phyloP scores from a whole-genome alignment of 108 stramenopile species.

The Discostella stelligeroides region DNA sequence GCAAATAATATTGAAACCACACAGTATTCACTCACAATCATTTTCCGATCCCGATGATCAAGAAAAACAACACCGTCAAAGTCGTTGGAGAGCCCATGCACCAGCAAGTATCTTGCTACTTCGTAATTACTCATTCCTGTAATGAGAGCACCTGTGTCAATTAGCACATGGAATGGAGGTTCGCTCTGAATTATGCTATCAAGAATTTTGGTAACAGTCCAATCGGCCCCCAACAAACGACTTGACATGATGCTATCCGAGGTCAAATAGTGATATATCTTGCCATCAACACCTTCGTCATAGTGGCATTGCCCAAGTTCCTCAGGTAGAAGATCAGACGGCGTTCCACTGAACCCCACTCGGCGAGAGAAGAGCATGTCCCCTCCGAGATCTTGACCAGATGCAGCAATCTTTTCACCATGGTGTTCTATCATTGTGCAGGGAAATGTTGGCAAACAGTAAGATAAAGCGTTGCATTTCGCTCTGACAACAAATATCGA shows the following conservation, averaged over 20 bases:
- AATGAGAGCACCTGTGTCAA: conserved; percentile 96
- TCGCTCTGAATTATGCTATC: conserved; percentile 78
- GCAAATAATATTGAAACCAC: not conserved
- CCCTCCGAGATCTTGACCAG: conserved; percentile 98
- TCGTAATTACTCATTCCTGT: conserved; percentile 96
- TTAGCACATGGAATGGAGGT: conserved; percentile 89
- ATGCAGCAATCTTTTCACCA: conserved; percentile 94
- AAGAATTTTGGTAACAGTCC: conserved; percentile 82
- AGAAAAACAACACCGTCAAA: conserved; percentile 96
- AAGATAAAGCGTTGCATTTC: not conserved
- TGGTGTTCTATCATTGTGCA: conserved; percentile 87
- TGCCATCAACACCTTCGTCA: conserved; percentile 96
- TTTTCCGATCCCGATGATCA: conserved; percentile 92
- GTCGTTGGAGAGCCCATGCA: conserved; percentile 64
- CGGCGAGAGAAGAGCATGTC: conserved; percentile 94
- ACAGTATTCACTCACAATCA: conserved; percentile 70
- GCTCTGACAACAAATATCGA: not conserved
- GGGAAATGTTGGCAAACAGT: not conserved
- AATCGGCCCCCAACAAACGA: conserved; percentile 64
- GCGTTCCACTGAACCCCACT: conserved; percentile 98
- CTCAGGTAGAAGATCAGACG: conserved; percentile 96
- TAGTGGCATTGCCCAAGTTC: conserved; percentile 97
- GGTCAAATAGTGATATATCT: conserved; percentile 93
- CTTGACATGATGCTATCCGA: conserved; percentile 84
- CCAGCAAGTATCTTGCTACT: conserved; percentile 91